Conservation (phyloP, 192 early-diverging fungal species). For the Gonapodya sp. region DNA sequence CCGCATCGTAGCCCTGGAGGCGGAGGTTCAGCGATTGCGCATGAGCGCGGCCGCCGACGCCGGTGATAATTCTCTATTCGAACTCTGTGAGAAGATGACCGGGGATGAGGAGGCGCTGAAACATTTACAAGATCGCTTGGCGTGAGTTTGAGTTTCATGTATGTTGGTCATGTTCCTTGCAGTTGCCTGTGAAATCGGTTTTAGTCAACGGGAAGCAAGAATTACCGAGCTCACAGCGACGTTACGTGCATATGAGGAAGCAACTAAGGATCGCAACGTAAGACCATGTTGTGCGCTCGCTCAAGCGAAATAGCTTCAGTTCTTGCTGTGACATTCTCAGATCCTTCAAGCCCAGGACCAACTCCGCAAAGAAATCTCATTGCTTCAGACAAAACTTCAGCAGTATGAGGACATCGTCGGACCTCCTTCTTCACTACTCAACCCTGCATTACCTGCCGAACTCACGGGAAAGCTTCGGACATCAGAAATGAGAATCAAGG, state of each 20-base stretch:
- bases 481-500: background rate
- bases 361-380: background rate
- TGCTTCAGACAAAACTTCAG: background rate
- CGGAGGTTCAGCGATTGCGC: slow-evolving; percentile 48
- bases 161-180: too few species aligned
- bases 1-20: slow-evolving; percentile 43
- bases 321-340: background rate
- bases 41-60: slow-evolving; percentile 31
- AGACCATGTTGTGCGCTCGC: too few species aligned
- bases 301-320: too few species aligned
- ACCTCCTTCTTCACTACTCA: background rate
- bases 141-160: too few species aligned
- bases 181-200: background rate
- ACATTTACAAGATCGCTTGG: slow-evolving; percentile 34
- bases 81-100: slow-evolving; percentile 33
- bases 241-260: background rate
- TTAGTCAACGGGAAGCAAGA: background rate
- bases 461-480: background rate
- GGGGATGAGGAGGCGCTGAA: slow-evolving; percentile 34
- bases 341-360: background rate
- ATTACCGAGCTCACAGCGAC: background rate
- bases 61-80: slow-evolving; percentile 38
- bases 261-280: background rate
- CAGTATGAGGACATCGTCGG: background rate
- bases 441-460: background rate